These are phyloP conservation scores for Neoboletus subvelutipes DNA, from an alignment of 768 basidiomycete genomes.

Conservation along the genomic window DNA sequence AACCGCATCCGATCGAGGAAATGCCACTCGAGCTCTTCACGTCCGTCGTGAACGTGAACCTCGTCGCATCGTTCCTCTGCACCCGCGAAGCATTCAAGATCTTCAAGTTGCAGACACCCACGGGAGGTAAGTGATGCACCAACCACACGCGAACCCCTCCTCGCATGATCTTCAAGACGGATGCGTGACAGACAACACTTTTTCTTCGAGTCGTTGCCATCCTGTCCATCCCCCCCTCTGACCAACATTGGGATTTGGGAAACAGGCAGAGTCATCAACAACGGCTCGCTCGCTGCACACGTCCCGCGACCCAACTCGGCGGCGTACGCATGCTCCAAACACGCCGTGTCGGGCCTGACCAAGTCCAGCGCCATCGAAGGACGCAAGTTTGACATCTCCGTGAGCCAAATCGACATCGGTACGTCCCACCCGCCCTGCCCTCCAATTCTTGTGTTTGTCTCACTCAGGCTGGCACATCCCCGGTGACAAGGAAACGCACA, in stretches of 20 bases:
- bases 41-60: conserved; percentile 67
- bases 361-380: conserved; percentile 79
- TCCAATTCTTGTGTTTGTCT: neutral
- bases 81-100: conserved; percentile 69
- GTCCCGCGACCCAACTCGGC: conserved; percentile 61
- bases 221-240: neutral
- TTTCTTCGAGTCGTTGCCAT: neutral
- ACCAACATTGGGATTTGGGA: neutral
- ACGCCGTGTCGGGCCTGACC: conserved; percentile 75
- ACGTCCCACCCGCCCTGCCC: neutral
- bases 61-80: conserved; percentile 73
- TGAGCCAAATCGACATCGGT: conserved; percentile 85
- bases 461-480: too few species aligned
- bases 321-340: conserved; percentile 78
- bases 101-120: conserved; percentile 72
- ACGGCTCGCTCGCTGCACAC: conserved; percentile 76
- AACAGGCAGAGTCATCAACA: conserved; percentile 78
- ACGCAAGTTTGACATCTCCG: conserved; percentile 66
- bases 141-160: neutral
- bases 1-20: conserved; percentile 55
- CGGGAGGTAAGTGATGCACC: conserved; percentile 52
- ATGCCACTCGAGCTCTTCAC: conserved; percentile 61
- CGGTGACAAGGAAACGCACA: conserved; percentile 49
- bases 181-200: neutral
- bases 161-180: too few species aligned